Base-by-base conservation (phyloP, 2,329 filamentous ascomycete genomes). In the Microascus cirrosus region DNA sequence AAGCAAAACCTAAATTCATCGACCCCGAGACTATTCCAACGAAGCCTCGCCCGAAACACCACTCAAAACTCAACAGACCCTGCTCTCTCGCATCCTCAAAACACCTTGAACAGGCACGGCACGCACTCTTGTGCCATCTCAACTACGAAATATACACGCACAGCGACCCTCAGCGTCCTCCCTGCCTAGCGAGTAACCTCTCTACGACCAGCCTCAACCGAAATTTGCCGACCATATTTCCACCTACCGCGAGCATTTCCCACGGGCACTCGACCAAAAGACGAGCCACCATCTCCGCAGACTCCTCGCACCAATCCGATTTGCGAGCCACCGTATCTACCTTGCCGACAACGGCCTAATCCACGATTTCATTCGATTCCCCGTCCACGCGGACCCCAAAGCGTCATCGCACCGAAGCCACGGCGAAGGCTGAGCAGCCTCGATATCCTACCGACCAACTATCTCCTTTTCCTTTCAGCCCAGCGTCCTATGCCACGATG, bases 401-500 rank as follows among this genome's bases (percentile, higher is more conserved):
- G 45, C 20, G 2, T 24, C 45, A 10, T 20, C 45, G 11, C 22
- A 7, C 22, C 20, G 11, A 24, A 20, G 24, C 20, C 5, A 50
- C n/a, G 4, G 45, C 22, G n/a, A 24, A 20, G 45, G 45, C 45
- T 50, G 22, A 24, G 22, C 45, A 50, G 45, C 45, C 45, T 50
- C 45, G 12, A 50, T n/a, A n/a, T 45, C 18, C 39, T 45, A 22
- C 45, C 10, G n/a, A 22, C 22, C 8, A n/a, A 4, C 8, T 32
- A 56, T 22, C 15, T 39, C 39, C 42, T 28, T 32, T 34, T n/a
- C 35, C 35, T 39, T 10, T 8, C 20, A 22, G 32, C 24, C 22
- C 54, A 13, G 25, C 57, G 62, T 63, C 65, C 63, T 62, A 65
- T 64, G 63, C 68, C 64, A 67, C 54, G 59, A 76, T 76, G 74